Evolutionary conservation across 257 asterid species (phyloP), one percentile per base, ranked within the genome.

Genomic region (Pogostemon cablin): DNA sequence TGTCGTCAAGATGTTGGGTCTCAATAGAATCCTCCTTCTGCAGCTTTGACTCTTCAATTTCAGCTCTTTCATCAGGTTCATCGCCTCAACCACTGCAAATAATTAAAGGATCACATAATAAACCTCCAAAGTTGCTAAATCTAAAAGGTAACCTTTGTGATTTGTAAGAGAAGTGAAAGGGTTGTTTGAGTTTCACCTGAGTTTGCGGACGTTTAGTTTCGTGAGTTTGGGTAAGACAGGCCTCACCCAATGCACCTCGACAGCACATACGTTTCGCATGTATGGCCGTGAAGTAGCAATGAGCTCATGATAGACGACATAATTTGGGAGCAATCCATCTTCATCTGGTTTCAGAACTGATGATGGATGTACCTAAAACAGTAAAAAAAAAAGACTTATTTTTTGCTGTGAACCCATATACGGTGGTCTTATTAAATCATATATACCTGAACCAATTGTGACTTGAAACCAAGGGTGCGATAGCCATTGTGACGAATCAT

Each of bases 401-500:
- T 59, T 37, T n/a, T 34, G 7, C 0, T 47, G 40, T 42, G 20
- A 37, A 10, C 39, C 67, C 0, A 6, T 40, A 58, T 53, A 52
- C 56, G 53, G 50, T 48, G 25, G 25, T 42, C 11, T 4, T 3
- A 68, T 5, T 3, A 17, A 62, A 52, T 72, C 67, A 71, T 7
- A 7, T 72, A 34, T 76, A 93, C 99, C 96, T 93, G 98, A 70
- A 89, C 96, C 64, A 93, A 82, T 59, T 91, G 96, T 49, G 99
- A 79, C 83, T 89, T 91, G 83, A 89, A 84, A 84, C 98, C 96
- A 66, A 91, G 78, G 52, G 97, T 84, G 60, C 91, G 87, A 62
- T 78, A 95, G 59, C 99, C 99, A 63, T 95, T 95, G 68, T 95
- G 99, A 44, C 89, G 98, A 54, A 89, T 76, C 98, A 87, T 91